These are phyloP conservation scores for Berberis vulgaris DNA, from an alignment of 164 flowering plant species.

Conservation along the genomic window DNA sequence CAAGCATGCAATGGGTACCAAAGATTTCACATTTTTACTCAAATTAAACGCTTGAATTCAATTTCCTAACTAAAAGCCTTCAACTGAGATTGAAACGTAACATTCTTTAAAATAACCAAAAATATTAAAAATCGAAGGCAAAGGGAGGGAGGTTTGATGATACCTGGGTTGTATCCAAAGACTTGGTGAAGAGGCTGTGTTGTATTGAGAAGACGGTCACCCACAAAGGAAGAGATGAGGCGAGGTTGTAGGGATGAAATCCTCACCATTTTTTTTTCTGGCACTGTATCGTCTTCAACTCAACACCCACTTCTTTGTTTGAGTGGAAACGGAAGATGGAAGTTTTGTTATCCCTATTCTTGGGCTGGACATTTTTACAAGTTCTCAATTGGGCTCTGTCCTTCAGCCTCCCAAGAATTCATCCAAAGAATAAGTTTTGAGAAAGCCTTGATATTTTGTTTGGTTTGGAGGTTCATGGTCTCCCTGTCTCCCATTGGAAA, in stretches of 20 bases:
- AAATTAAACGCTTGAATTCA: background rate
- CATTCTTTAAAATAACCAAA: background rate
- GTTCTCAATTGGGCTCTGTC: too few relatives aligned
- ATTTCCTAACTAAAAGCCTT: background rate
- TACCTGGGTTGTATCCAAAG: constrained; percentile 12
- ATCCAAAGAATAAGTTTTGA: too few relatives aligned
- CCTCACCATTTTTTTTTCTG: constrained; percentile 6
- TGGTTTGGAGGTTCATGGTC: too few relatives aligned
- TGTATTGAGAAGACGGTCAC: constrained; percentile 14
- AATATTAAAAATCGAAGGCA: background rate
- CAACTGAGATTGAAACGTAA: too few relatives aligned
- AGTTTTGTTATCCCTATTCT: too few relatives aligned
- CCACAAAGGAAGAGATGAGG: constrained; percentile 19
- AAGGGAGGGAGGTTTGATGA: background rate
- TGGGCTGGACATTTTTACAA: too few relatives aligned
- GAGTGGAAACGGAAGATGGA: too few relatives aligned
- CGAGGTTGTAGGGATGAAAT: constrained; percentile 20
- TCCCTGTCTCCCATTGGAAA: too few relatives aligned
- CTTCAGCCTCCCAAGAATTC: too few relatives aligned
- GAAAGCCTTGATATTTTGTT: too few relatives aligned
- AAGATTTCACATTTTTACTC: background rate
- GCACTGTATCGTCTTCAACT: too few relatives aligned
- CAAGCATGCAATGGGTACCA: background rate
- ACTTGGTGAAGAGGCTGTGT: constrained; percentile 6
- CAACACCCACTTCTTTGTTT: background rate